Base-by-base conservation (phyloP, 225 moss, liverwort and hornwort species). In the Marchantia paleacea region DNA sequence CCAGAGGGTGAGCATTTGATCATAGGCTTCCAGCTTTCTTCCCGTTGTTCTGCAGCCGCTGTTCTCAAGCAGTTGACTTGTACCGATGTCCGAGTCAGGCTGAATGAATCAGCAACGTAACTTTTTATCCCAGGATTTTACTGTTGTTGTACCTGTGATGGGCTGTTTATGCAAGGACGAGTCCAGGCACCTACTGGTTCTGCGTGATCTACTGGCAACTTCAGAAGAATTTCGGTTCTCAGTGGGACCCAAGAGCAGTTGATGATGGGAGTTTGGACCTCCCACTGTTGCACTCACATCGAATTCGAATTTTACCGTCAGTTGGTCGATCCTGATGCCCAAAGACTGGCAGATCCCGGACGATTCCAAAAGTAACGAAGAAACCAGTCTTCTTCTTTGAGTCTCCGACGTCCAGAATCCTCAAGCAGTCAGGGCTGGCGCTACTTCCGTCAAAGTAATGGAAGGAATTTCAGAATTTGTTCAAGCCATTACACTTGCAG, bases 261-360 rank as follows among this genome's bases (percentile, higher is more conserved):
- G 47, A 74, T 54, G 71, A 76, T 80, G 84, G 84, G 84, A 84
- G 84, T 80, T 71, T 84, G 47, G 72, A 72, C 64, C 80, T 76
- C 84, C 84, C 76, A 54, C 73, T 58, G 54, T 47, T 9, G 19
- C 72, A 77, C 80, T 84, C 68, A 84, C 84, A 84, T 84, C 84
- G 77, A 78, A 78, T 78, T 50, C 12, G 50, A 78, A 65, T 78
- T 73, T 47, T 29, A 25, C 28, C 4, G 28, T 55, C 55, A 28
- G 54, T 19, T n/a, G 28, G 54, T 52, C 28, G 74, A 28, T 75
- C 25, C 11, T 54, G 55, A 28, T 75, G 13, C 19, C 11, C 24
- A 55, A 7, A 54, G 28, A 75, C 25, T 28, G 19, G 55, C 18
- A 18, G 25, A n/a, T 52, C 39, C 39, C 5, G n/a, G 39, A 39